Evolutionary conservation across 352 stramenopile genomes (phyloP), one percentile per base, ranked within the genome.

Genomic region (Pythium coloratum): DNA sequence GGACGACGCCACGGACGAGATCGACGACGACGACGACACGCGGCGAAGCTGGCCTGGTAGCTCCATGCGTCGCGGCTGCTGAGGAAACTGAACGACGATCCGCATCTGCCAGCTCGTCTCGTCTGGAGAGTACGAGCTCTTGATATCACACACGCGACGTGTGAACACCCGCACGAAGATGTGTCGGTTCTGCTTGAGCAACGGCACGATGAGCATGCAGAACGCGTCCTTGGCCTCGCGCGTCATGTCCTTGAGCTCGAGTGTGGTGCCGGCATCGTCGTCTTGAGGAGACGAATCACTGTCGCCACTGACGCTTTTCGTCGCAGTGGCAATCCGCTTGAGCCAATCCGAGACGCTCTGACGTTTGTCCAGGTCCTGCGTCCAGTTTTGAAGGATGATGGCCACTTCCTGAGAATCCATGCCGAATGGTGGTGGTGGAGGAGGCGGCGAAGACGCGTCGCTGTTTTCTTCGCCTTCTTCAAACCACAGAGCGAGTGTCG

Each of bases 171-270:
- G 81, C 1, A 94, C 79, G 16, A 76, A 72, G 5, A 89, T 40
- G 1, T 68, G 53, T 24, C 50, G 55, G 20, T 90, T 90, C 59
- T 82, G 77, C 64, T 80, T 78, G 24, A 94, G 59, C 12, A 94
- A 78, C 6, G 85, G 85, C 14, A 92, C 71, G 2, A 94, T 50
- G 16, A 94, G 75, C 62, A 94, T 67, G 1, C 76, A 62, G 64
- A 94, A 90, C 18, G 83, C 85, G 54, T 94, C 80, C 34, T 94
- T 94, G 32, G 90, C 85, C 40, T 92, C 81, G 1, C 69, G 50
- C 34, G 81, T 89, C 73, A 94, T 80, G 12, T 82, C 59, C 55
- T 82, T 69, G 38, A 90, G 62, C 55, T 83, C 76, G 2, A 88
- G 72, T 13, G 76, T 88, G 42, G 70, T 76, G 1, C 42, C 50